A percentile compares a stretch with the other conserved stretches of the same genome.
phyloP scores from a whole-genome alignment of 2,329 filamentous ascomycete genomes.

The Rutstroemia sp. region DNA sequence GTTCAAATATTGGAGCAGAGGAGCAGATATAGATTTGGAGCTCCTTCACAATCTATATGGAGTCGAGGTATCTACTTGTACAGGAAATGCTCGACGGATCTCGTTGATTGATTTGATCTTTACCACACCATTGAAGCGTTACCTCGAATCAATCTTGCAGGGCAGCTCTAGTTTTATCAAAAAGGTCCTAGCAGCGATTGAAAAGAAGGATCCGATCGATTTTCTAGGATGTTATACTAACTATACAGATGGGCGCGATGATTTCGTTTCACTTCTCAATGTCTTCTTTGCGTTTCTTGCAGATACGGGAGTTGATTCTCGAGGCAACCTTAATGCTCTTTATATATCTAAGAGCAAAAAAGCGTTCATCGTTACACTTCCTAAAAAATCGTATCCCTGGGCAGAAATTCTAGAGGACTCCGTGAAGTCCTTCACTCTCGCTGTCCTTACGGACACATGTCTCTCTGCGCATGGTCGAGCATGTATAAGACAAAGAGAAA shows the following conservation, averaged over 20 bases:
- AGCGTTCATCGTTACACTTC: not conserved
- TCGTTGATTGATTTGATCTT: not conserved
- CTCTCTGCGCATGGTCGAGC: not conserved
- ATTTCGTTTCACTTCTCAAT: not conserved
- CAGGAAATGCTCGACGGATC: not conserved
- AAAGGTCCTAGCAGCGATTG: not conserved
- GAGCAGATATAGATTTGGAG: not conserved
- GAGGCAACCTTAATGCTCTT: not conserved
- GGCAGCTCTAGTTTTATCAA: not conserved
- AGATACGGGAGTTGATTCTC: not conserved
- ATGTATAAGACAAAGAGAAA: too few species aligned
- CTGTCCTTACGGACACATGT: not conserved
- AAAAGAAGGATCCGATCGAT: not conserved
- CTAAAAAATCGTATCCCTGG: not conserved
- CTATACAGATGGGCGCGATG: not conserved
- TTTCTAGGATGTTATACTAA: not conserved
- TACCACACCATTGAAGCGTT: not conserved
- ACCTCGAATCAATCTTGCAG: not conserved
- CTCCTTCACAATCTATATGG: not conserved
- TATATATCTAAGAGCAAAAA: too few species aligned
- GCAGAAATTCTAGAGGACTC: not conserved
- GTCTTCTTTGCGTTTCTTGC: not conserved
- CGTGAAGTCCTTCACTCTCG: not conserved
- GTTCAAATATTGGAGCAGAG: too few species aligned
- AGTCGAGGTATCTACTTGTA: not conserved